A percentile compares a stretch with the other conserved stretches of the same genome.
These are phyloP conservation scores for bread wheat (Triticum aestivum) DNA, from an alignment of 176 grass and related monocot species.

Conservation along the genomic window DNA sequence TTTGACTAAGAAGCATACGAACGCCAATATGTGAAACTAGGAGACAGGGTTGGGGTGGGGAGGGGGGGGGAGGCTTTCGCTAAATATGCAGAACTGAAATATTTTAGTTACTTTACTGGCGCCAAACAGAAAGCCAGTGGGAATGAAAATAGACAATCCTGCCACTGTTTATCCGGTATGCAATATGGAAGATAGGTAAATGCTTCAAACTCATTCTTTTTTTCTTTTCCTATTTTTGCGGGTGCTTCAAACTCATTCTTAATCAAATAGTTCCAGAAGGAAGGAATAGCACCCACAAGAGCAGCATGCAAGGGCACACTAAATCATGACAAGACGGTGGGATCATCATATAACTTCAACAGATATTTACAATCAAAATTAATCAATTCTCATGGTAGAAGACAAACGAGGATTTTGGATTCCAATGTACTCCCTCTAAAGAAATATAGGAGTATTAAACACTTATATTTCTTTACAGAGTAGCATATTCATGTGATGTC, in stretches of 20 bases:
- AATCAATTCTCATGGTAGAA: background rate
- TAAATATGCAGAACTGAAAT: background rate
- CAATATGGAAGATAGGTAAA: conserved; percentile 4
- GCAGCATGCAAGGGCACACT: background rate
- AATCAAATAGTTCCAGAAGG: conserved; percentile 23
- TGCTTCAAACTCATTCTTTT: background rate
- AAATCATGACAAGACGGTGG: background rate
- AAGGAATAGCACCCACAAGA: conserved; percentile 3
- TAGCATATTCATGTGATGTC: background rate
- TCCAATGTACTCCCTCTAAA: background rate
- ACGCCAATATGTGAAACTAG: conserved; percentile 9
- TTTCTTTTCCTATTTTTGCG: too few relatives aligned
- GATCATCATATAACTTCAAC: background rate
- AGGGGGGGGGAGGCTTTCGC: background rate
- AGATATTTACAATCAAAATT: background rate
- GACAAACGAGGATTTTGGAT: conserved; percentile 17
- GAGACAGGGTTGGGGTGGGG: background rate
- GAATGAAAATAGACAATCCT: background rate
- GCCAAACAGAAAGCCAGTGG: background rate
- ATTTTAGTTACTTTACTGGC: background rate
- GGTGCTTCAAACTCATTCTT: background rate
- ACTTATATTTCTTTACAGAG: background rate
- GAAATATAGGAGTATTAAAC: too few relatives aligned
- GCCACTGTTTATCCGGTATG: background rate
- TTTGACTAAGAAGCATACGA: conserved; percentile 9